These are phyloP conservation scores for Diutina scorzettiae DNA, from an alignment of 1,139 yeast species.

Conservation along the genomic window DNA sequence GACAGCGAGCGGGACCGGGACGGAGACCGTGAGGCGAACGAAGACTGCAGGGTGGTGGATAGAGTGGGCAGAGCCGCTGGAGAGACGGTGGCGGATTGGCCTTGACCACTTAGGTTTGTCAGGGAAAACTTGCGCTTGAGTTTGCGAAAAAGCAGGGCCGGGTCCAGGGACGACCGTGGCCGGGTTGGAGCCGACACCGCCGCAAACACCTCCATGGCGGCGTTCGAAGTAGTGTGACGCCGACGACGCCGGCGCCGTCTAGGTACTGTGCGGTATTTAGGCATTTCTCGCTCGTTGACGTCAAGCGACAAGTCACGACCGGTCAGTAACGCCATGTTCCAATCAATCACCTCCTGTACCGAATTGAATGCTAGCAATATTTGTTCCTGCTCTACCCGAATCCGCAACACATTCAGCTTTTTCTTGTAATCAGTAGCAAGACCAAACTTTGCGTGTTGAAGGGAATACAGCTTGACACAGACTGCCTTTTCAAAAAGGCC, in stretches of 20 bases:
- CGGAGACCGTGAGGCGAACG: not conserved
- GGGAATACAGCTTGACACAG: constrained; percentile 44
- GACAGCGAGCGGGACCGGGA: not conserved
- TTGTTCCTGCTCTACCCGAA: constrained; percentile 61
- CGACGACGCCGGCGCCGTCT: constrained; percentile 36
- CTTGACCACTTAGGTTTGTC: not conserved
- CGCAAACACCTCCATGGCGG: not conserved
- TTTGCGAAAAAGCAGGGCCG: not conserved
- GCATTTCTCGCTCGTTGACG: constrained; percentile 44
- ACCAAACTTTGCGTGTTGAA: constrained; percentile 62
- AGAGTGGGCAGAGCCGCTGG: not conserved
- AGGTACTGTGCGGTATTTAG: constrained; percentile 64
- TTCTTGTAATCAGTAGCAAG: constrained; percentile 61
- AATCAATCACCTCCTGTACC: constrained; percentile 47
- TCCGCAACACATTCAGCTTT: constrained; percentile 42
- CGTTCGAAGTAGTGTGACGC: not conserved
- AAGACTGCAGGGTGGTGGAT: not conserved
- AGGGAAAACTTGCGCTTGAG: not conserved
- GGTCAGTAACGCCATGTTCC: constrained; percentile 48
- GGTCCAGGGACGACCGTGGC: not conserved
- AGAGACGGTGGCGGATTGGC: not conserved
- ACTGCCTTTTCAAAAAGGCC: not conserved
- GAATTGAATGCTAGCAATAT: constrained; percentile 43
- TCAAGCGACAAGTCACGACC: constrained; percentile 62
- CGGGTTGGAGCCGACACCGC: not conserved